Percentiles rank a stretch among this genome's conserved stretches.
Evolutionary conservation across 1,139 yeast genomes (phyloP).

Genomic region (Lodderomyces elongisporus): DNA sequence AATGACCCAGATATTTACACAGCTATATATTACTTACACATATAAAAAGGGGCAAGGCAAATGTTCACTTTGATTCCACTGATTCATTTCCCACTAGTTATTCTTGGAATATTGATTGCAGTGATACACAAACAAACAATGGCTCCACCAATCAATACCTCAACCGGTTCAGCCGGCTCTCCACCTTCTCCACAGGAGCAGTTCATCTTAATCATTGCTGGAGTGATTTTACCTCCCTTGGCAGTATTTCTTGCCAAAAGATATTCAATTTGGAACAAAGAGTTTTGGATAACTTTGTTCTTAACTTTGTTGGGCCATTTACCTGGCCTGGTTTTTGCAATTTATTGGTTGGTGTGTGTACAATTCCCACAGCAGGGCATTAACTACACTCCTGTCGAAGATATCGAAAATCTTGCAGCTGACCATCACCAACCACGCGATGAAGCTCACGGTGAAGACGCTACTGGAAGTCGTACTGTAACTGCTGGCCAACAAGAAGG

Average conservation of each 20-base stretch:
- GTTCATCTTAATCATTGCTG: constrained; percentile 28
- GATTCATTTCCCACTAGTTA: too few species aligned
- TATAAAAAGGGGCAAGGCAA: too few species aligned
- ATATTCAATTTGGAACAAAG: constrained; percentile 26
- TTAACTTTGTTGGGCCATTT: constrained; percentile 37
- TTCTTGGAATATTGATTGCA: too few species aligned
- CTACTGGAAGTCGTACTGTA: background rate
- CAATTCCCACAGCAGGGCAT: constrained; percentile 15
- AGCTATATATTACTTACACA: too few species aligned
- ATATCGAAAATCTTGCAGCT: constrained; percentile 1
- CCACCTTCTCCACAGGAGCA: constrained; percentile 14
- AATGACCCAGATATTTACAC: too few species aligned
- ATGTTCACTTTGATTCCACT: too few species aligned
- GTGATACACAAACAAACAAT: too few species aligned
- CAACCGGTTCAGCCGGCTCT: too few species aligned
- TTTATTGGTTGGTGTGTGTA: constrained; percentile 26
- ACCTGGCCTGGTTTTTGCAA: constrained; percentile 33
- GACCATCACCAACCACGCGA: background rate
- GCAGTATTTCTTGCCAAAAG: constrained; percentile 30
- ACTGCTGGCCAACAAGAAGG: constrained; percentile 3
- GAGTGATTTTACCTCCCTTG: constrained; percentile 36
- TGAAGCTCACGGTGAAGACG: background rate
- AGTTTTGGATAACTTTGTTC: constrained; percentile 29
- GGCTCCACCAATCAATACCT: constrained; percentile 4
- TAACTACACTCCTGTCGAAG: constrained; percentile 10